Base-by-base conservation (phyloP, 306 rosid genomes). In the Cucumis melo region DNA sequence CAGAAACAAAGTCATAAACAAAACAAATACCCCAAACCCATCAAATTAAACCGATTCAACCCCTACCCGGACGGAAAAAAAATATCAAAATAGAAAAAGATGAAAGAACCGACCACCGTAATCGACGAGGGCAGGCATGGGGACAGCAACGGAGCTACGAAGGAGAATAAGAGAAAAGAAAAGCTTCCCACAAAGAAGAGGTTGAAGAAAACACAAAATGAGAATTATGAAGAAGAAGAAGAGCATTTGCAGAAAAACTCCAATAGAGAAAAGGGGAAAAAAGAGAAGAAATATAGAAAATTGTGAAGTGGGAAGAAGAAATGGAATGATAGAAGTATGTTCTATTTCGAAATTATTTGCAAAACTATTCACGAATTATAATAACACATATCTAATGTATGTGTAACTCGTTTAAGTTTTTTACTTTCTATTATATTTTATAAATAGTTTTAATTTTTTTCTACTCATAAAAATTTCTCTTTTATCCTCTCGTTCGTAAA, bases 41-140 rank as follows among this genome's bases (percentile, higher is more conserved):
- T 48, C 12, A 32, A 36, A 48, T 29, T 2, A 54, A 64, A 38
- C 48, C 34, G 19, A 75, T 41, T 16, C 15, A 27, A 24, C 68
- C 68, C 29, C 38, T 8, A 48, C 21, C 65, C 17, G 38, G 61
- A 3, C 38, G 72, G n/a, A n/a, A 20, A 65, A 27, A n/a, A 8
- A 42, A 67, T 21, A 68, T 46, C 14, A 24, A 70, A 70, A 17
- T 3, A 15, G 34, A n/a, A 63, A 63, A 63, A 48, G 79, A 90
- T 0, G 77, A 16, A 38, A 10, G 29, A 72, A 72, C 60, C 27
- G 20, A 92, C 99, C 93, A 76, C 88, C 81, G 88, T 44, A 88
- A 77, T 92, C 89, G 81, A 89, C 85, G 78, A 90, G 91, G 74
- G 96, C 58, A 81, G 96, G 86, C 99, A 95, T 95, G 93, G 85